phyloP scores from a whole-genome alignment of 176 grass and related monocot species.

The Pontederia crassipes region DNA sequence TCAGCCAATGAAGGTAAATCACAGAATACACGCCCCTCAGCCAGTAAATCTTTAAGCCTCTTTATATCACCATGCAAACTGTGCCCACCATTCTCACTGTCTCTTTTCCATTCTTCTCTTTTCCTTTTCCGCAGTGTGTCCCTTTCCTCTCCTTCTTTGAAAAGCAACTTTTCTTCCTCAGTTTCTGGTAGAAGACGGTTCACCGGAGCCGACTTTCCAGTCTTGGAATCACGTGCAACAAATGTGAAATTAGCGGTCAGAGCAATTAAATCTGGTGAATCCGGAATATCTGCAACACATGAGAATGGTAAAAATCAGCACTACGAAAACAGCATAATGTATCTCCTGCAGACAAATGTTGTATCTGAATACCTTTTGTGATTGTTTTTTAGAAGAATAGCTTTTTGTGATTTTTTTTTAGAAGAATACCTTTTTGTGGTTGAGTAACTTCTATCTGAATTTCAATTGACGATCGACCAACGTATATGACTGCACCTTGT shows the following conservation, averaged over 20 bases:
- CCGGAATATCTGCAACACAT: slow-evolving; percentile 36
- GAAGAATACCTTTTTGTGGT: slow-evolving; percentile 36
- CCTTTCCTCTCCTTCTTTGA: slow-evolving; percentile 44
- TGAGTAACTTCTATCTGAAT: slow-evolving; percentile 98
- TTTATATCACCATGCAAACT: slow-evolving; percentile 37
- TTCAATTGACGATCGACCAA: slow-evolving; percentile 94
- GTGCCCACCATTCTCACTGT: slow-evolving; percentile 30
- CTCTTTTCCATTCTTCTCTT: slow-evolving; percentile 60
- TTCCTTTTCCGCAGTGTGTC: slow-evolving; percentile 79
- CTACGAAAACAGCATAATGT: neutral
- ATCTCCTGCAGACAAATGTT: neutral
- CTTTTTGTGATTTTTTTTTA: too few species aligned
- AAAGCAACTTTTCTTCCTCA: slow-evolving; percentile 58
- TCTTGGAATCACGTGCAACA: slow-evolving; percentile 74
- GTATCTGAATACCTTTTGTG: too few species aligned
- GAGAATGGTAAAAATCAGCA: slow-evolving; percentile 13
- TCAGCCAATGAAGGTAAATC: slow-evolving; percentile 86
- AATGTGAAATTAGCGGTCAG: slow-evolving; percentile 89
- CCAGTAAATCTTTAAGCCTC: slow-evolving; percentile 42
- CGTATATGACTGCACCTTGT: slow-evolving; percentile 80
- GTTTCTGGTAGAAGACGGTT: slow-evolving; percentile 81
- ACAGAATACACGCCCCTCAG: slow-evolving; percentile 79
- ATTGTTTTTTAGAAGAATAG: neutral
- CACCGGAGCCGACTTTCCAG: slow-evolving; percentile 75
- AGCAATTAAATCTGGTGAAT: slow-evolving; percentile 31